These are phyloP conservation scores for Hamigera avellanea DNA, from an alignment of 495 filamentous ascomycete genomes.

Conservation along the genomic window DNA sequence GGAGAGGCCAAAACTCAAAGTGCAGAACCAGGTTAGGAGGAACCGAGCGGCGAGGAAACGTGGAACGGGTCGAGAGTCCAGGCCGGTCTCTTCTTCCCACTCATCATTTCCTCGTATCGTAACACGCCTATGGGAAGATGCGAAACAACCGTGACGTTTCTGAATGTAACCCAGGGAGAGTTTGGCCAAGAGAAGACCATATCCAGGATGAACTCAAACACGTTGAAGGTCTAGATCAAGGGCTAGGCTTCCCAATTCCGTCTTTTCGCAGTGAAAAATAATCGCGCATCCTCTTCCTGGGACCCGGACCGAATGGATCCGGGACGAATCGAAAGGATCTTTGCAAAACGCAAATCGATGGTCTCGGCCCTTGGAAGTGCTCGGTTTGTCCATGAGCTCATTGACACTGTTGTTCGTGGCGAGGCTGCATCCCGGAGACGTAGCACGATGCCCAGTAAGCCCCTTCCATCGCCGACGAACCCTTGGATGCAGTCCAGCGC, in stretches of 20 bases:
- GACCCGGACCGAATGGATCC: slow-evolving; percentile 6
- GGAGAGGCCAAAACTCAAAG: no score
- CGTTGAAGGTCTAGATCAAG: neutral
- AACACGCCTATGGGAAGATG: no score
- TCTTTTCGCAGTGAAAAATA: slow-evolving; percentile 29
- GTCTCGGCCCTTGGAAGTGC: slow-evolving; percentile 11
- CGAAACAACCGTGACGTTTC: no score
- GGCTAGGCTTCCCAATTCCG: slow-evolving; percentile 28
- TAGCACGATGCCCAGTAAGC: slow-evolving; percentile 59
- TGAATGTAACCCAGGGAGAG: no score
- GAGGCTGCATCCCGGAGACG: neutral
- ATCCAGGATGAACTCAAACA: neutral
- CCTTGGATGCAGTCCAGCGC: slow-evolving; percentile 55
- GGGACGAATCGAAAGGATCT: slow-evolving; percentile 15
- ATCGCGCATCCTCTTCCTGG: slow-evolving; percentile 21
- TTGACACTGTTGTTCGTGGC: neutral
- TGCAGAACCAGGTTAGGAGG: neutral
- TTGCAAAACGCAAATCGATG: slow-evolving; percentile 22
- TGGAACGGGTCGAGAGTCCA: neutral
- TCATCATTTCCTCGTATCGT: no score
- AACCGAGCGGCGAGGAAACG: neutral
- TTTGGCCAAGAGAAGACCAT: neutral
- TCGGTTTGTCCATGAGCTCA: slow-evolving; percentile 16
- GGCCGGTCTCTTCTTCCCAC: neutral
- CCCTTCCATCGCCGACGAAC: slow-evolving; percentile 53